Evolutionary conservation across 1,284 basidiomycete species (phyloP), one percentile per base, ranked within the genome.

Genomic region (Kalmanozyma brasiliensis): DNA sequence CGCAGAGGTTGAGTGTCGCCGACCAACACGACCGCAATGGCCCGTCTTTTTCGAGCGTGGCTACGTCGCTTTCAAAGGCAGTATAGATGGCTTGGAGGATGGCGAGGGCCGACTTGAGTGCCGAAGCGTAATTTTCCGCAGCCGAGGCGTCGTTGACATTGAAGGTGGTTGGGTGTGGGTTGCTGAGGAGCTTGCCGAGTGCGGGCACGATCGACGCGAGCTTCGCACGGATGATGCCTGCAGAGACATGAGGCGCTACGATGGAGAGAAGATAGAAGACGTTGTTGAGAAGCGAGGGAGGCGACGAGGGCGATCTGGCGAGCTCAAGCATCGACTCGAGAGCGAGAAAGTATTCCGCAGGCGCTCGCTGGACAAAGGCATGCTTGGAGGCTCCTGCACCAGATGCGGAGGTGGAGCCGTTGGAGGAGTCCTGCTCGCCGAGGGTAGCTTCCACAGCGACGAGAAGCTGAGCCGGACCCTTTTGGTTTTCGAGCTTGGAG

Each of bases 391-490:
- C 96, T 95, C 34, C 93, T 23, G 56, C 66, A n/a, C 51, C 55
- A 0, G 59, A 52, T 20, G 92, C 1, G 88, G 87, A 34, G 83
- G 83, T 43, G 52, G 90, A 52, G 5, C 42, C 56, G 9, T 60
- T 42, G 11, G 44, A 16, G 86, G n/a, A 88, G 84, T 87, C 86
- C 68, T 92, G 91, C 73, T 94, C 91, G 49, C 87, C 85, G 74
- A 98, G 87, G 11, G 94, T 95, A 2, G 88, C 86, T 83, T 99
- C 96, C 76, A 98, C 86, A 16, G 94, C 96, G 53, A 87, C 84
- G 38, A 99, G 87, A 19, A 99, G 88, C 52, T 89, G 89, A 14
- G 96, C 96, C 3, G 94, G 93, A 48, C 91, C 88, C 80, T 92
- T 92, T 84, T 98, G 94, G 80, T 96, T 92, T 1, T 89, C 82